These are phyloP conservation scores for Leccinum griseonigrum DNA, from an alignment of 1,284 basidiomycete genomes.

Conservation along the genomic window DNA sequence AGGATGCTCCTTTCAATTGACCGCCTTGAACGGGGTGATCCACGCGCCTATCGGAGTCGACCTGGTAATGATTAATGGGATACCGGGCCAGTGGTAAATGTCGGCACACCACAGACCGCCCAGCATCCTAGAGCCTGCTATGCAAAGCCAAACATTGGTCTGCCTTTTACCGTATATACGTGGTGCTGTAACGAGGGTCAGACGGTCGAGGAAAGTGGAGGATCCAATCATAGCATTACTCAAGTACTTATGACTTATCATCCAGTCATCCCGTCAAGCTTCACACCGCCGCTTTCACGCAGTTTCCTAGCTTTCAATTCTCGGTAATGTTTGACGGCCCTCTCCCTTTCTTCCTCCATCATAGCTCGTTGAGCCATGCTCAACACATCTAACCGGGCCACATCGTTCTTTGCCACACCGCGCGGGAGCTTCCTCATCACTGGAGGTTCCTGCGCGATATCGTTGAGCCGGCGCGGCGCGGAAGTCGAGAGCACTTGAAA, in stretches of 20 bases:
- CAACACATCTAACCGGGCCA: constrained; percentile 43
- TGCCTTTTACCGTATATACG: constrained; percentile 4
- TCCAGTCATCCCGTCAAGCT: constrained; percentile 8
- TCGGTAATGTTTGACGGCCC: constrained; percentile 62
- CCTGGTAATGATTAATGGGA: background rate
- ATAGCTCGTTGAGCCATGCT: constrained; percentile 73
- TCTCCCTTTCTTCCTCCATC: constrained; percentile 74
- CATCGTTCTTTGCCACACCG: constrained; percentile 33
- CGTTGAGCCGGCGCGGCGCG: constrained; percentile 63
- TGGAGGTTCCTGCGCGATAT: constrained; percentile 67
- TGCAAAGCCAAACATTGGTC: background rate
- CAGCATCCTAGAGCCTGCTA: constrained; percentile 1
- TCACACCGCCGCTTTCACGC: constrained; percentile 13
- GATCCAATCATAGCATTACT: constrained; percentile 10
- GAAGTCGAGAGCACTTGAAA: constrained; percentile 55
- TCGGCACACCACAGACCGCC: constrained; percentile 9
- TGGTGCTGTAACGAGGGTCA: constrained; percentile 1
- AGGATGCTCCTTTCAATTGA: background rate
- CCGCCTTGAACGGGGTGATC: background rate
- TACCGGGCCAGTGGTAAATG: constrained; percentile 2
- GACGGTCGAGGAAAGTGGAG: constrained; percentile 1
- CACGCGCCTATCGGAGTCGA: constrained; percentile 4
- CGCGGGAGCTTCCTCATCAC: constrained; percentile 43
- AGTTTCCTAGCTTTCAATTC: constrained; percentile 55
- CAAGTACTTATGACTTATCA: background rate